phyloP scores from a whole-genome alignment of 441 rosid species.

The Kokia cookei region DNA sequence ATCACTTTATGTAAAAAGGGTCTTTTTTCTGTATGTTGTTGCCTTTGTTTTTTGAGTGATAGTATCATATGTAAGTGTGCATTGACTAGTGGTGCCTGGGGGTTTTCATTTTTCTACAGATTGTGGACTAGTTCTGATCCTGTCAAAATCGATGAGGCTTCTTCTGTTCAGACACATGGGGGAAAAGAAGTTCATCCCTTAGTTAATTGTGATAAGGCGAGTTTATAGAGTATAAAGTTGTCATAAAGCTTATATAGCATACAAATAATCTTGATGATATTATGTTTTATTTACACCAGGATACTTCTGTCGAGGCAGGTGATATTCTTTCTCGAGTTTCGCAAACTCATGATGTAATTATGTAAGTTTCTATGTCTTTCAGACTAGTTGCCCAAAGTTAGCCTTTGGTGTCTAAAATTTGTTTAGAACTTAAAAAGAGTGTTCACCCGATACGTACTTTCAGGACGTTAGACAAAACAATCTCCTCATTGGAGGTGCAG shows the following conservation, averaged over 20 bases:
- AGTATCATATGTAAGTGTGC: neutral
- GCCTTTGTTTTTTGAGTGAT: neutral
- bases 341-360: slow-evolving; percentile 83
- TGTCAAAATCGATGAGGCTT: slow-evolving; percentile 22
- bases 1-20: neutral
- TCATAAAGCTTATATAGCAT: neutral
- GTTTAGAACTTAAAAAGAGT: neutral
- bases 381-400: slow-evolving; percentile 1
- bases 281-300: slow-evolving; percentile 25
- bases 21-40: neutral
- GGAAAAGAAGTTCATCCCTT: slow-evolving; percentile 37
- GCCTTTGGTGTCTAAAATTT: neutral
- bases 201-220: slow-evolving; percentile 69
- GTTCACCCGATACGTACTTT: neutral
- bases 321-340: slow-evolving; percentile 83
- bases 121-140: slow-evolving; percentile 54
- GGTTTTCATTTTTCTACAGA: slow-evolving; percentile 23
- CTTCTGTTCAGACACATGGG: slow-evolving; percentile 27
- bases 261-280: slow-evolving; percentile 4
- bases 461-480: slow-evolving; percentile 87
- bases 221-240: slow-evolving; percentile 9
- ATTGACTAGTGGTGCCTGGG: slow-evolving; percentile 6
- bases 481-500: slow-evolving; percentile 78
- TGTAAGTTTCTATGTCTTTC: slow-evolving; percentile 37
- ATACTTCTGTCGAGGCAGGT: slow-evolving; percentile 38